Base-by-base conservation (phyloP, 2,329 filamentous ascomycete genomes). In the Penicillium glabrum region DNA sequence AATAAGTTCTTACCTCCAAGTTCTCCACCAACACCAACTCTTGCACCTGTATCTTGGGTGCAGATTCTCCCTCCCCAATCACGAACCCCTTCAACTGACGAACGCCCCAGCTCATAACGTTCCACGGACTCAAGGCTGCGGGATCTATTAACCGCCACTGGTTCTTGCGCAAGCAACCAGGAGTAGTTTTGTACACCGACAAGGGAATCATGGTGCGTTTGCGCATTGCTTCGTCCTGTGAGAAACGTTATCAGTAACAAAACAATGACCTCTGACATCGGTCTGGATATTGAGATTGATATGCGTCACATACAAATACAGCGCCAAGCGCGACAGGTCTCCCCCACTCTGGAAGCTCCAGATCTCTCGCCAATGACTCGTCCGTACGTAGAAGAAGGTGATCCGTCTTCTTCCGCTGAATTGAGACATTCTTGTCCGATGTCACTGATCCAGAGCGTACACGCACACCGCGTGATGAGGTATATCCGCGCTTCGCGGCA, bases 261-360 rank as follows among this genome's bases (percentile, higher is more conserved):
- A 19, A 27, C 35, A n/a, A 2, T 8, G 7, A 16, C 1, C 2
- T 13, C 10, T 10, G 24, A 10, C 4, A 52, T 19, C 16, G 23
- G 35, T 11, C 19, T 13, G 41, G 19, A 26, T 21, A 14, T n/a
- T 58, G 19, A 24, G 33, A 8, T 6, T 9, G 29, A 21, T 41
- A 24, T 16, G 9, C 9, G 10, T 21, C 19, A 63, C 77, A 53
- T 74, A 81, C 79, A 48, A 98, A 79, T 5, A 93, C 95, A 3
- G 87, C 85, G 1, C 89, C 89, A 1, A 99, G 79, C 3, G 90
- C 91, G 10, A 93, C 81, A 1, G 95, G 95, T 46, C 87, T 84
- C 2, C 95, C 95, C 74, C 86, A 93, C 66, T 93, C 87, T 45
- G 86, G 86, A 48, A 83, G 89, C 63, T 93, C 88, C 52, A 99